Percentiles rank a stretch among this genome's conserved stretches.
phyloP scores from a whole-genome alignment of 2,329 filamentous ascomycete genomes.

The Waltergamsia citrina region DNA sequence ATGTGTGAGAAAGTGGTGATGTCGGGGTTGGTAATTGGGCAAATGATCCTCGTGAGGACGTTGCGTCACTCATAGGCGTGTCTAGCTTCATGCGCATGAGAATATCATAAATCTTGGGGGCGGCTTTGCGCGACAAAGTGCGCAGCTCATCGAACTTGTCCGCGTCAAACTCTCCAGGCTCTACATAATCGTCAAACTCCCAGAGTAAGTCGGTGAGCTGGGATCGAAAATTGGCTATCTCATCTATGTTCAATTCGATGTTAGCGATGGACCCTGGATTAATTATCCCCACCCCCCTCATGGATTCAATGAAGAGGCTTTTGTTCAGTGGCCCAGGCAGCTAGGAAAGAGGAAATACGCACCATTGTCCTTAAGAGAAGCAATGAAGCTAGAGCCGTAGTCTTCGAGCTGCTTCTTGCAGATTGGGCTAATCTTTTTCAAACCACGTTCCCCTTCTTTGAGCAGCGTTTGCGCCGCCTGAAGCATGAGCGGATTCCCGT shows the following conservation, averaged over 20 bases:
- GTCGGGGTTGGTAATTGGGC: conserved; percentile 9
- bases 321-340: neutral
- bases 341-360: conserved; percentile 12
- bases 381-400: conserved; percentile 38
- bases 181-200: conserved; percentile 47
- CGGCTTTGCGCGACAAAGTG: conserved; percentile 34
- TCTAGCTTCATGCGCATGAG: conserved; percentile 45
- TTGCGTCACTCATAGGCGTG: conserved; percentile 14
- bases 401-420: conserved; percentile 38
- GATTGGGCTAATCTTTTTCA: conserved; percentile 41
- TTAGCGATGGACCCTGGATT: conserved; percentile 6
- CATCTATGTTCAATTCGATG: conserved; percentile 23
- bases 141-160: conserved; percentile 39
- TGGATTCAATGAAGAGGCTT: neutral
- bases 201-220: conserved; percentile 41
- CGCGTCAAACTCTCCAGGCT: conserved; percentile 38
- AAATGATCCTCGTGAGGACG: conserved; percentile 5
- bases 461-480: conserved; percentile 36
- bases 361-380: conserved; percentile 46
- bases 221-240: conserved; percentile 36
- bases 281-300: neutral
- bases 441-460: conserved; percentile 37
- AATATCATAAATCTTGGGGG: conserved; percentile 38
- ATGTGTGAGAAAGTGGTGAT: conserved; percentile 3
- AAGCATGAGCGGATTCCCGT: conserved; percentile 31